Conservation (phyloP, 164 flowering plant species). For the Sedum album region DNA sequence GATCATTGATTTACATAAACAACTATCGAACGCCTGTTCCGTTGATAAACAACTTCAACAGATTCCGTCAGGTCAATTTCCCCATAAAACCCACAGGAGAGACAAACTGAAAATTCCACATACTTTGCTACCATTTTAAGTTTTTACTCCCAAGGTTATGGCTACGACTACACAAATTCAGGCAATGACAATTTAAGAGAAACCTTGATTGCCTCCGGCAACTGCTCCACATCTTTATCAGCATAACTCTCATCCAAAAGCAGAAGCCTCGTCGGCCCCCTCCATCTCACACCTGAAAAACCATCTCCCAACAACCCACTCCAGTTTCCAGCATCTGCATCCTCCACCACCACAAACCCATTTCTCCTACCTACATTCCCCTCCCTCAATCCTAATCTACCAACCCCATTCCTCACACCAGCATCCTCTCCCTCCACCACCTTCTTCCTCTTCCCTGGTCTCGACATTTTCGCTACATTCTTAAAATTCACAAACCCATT, state of each 20-base stretch:
- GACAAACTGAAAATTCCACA: background rate
- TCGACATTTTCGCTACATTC: constrained; percentile 71
- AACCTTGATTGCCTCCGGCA: constrained; percentile 93
- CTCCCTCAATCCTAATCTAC: constrained; percentile 11
- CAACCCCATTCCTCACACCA: constrained; percentile 30
- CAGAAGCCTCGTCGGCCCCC: constrained; percentile 76
- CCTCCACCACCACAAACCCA: constrained; percentile 42
- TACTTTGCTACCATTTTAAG: background rate
- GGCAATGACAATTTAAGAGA: constrained; percentile 12
- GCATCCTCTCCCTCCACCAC: constrained; percentile 19
- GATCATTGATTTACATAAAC: background rate
- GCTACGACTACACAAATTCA: background rate
- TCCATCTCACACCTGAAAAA: constrained; percentile 52
- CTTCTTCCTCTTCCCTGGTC: constrained; percentile 54
- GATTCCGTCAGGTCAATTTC: background rate
- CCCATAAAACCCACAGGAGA: background rate
- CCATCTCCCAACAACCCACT: constrained; percentile 63
- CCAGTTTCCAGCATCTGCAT: constrained; percentile 28
- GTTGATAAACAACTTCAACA: background rate
- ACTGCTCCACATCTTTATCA: constrained; percentile 29
- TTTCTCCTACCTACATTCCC: constrained; percentile 16
- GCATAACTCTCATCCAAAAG: constrained; percentile 77
- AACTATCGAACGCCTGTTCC: background rate
- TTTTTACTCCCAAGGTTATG: constrained; percentile 20
- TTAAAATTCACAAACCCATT: constrained; percentile 61